Evolutionary conservation across 2,329 filamentous ascomycete species (phyloP).

Genomic region (Hypoxylon sp.): DNA sequence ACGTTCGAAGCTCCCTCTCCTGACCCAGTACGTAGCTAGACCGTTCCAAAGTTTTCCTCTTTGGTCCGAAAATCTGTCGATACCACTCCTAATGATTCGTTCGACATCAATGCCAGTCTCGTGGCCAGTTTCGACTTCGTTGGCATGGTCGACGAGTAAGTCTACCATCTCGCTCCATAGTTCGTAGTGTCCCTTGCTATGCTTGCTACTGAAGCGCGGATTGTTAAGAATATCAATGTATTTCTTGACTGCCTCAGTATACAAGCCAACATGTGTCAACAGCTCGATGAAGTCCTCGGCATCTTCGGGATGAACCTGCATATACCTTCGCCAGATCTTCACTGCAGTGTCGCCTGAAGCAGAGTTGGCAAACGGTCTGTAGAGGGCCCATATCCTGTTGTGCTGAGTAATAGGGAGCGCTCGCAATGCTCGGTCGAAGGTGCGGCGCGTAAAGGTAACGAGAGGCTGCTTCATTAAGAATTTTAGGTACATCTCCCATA

Average conservation of each 20-base stretch:
- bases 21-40: conserved; percentile 96
- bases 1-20: conserved; percentile 89
- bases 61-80: conserved; percentile 91
- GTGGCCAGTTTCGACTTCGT: conserved; percentile 83
- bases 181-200: conserved; percentile 94
- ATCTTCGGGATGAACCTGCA: conserved; percentile 96
- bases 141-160: conserved; percentile 89
- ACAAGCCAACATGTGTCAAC: conserved; percentile 82
- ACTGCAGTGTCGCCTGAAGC: conserved; percentile 91
- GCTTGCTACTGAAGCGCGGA: conserved; percentile 88
- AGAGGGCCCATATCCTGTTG: conserved; percentile 93
- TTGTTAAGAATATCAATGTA: conserved; percentile 96
- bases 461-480: conserved; percentile 94
- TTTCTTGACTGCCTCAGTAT: conserved; percentile 89
- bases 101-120: conserved; percentile 91
- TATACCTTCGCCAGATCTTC: conserved; percentile 94
- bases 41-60: conserved; percentile 95
- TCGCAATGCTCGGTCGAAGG: conserved; percentile 91
- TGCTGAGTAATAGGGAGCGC: conserved; percentile 95
- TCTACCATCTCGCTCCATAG: conserved; percentile 99
- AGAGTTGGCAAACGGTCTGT: conserved; percentile 90
- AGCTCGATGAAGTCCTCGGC: conserved; percentile 95
- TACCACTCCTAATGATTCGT: conserved; percentile 91
- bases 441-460: conserved; percentile 85
- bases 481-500: conserved; percentile 97